Base-by-base conservation (phyloP, 768 basidiomycete genomes). In the Naganishia vishniacii region DNA sequence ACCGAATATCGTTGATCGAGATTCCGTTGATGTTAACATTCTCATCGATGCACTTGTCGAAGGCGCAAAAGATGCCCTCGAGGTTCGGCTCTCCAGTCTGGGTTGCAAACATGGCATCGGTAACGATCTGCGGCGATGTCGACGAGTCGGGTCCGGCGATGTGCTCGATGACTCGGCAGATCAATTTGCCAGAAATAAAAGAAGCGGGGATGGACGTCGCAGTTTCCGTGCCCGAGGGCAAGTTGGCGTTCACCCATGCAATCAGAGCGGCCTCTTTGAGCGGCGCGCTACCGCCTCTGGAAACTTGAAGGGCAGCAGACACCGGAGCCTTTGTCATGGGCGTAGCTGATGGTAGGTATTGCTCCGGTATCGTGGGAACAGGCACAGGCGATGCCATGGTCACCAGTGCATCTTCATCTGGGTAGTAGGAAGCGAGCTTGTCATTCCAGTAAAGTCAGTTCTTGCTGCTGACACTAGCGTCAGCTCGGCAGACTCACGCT, bases 21-120 rank as follows among this genome's bases (percentile, higher is more conserved):
- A 97, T 87, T 66, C 85, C 84, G 9, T 88, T 92, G 81, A 94
- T 89, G 78, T 88, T 72, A 63, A 93, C 85, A 51, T 91, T 91
- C 65, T 91, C 89, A 70, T 93, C 91, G 48, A 97, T 82, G 61
- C 95, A 78, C 78, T 90, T 92, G 78, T 97, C 93, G 78, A 95
- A 94, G 61, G 94, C 79, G 62, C 84, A 82, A 80, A 94, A 92
- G 29, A 94, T 80, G 16, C 91, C 90, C 28, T 91, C 89, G 15
- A 94, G 80, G 68, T 87, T 88, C 68, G 93, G 87, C 72, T 91
- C 87, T 66, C 73, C 68, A 62, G 82, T 77, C 42, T 82, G 83
- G 9, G 79, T 74, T 2, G 87, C 87, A 80, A 94, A 95, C 0
- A 86, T 85, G 1, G 85, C 83, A 70, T 56, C 49, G 28, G 61